Base-by-base conservation (phyloP, 2,329 filamentous ascomycete species). In the Colletotrichum sp. region DNA sequence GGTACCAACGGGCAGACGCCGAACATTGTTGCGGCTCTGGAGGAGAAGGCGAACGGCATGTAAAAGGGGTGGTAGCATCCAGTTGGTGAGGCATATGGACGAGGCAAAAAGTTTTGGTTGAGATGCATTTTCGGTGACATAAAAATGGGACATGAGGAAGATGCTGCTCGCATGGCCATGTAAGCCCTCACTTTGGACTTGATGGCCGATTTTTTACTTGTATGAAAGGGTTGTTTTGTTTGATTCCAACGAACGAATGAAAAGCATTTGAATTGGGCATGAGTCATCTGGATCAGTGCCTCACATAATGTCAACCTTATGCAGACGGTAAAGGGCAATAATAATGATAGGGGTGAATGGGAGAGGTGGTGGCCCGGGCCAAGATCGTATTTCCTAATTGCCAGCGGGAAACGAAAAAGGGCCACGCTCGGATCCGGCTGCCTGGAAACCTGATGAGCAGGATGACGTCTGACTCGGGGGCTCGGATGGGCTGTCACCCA, bases 31-130 rank as follows among this genome's bases (percentile, higher is more conserved):
- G 80, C 82, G 72, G 78, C 82, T 22, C 79, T 87, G 77, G 86
- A 88, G 78, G 82, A 81, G 44, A 86, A 85, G 79, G 85, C 80
- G 22, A 86, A 86, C 78, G 83, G 80, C 22, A 80, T 81, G 79
- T 84, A 77, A 77, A n/a, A 67, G 24, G 52, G 55, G 30, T 63
- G 68, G 15, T 6, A 18, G 22, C 62, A 65, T 24, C 18, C 8
- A 24, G 24, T 4, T 26, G 22, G 8, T 24, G 18, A 15, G 60
- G 30, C n/a, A 63, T 64, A 34, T 32, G 22, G 62, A 64, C 24
- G 32, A 64, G 30, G 59, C 28, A 34, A 39, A 71, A 63, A 39
- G n/a, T 68, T 52, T 68, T 36, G 62, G 18, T 64, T 44, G 62
- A 64, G 18, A 36, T 39, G 62, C 62, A 64, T 64, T 44, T 64